phyloP scores from a whole-genome alignment of 2,329 filamentous ascomycete genomes.

The Scytalidium lignicola region DNA sequence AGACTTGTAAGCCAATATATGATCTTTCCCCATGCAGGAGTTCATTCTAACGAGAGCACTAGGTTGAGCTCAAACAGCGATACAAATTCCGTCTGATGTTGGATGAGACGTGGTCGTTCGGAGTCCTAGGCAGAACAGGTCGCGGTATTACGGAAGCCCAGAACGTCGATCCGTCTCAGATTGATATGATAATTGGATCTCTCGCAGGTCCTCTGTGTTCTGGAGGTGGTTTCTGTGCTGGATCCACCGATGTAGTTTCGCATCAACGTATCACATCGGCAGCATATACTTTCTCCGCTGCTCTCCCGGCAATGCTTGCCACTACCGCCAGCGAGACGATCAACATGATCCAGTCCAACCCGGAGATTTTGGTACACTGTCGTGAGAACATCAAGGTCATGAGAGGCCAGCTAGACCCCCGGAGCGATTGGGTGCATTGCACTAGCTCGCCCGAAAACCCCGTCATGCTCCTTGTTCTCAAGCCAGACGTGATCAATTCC shows the following conservation, averaged over 20 bases:
- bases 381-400: constrained; percentile 84
- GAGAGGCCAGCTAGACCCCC: constrained; percentile 81
- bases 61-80: constrained; percentile 87
- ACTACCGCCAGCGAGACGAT: constrained; percentile 95
- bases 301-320: constrained; percentile 85
- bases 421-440: constrained; percentile 88
- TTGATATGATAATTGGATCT: constrained; percentile 96
- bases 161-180: constrained; percentile 86
- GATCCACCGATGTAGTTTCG: constrained; percentile 84
- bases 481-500: constrained; percentile 71
- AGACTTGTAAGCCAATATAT: constrained; percentile 59
- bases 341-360: constrained; percentile 77
- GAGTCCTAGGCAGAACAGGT: constrained; percentile 85
- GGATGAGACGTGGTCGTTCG: constrained; percentile 97
- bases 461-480: constrained; percentile 76
- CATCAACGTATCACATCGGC: constrained; percentile 92
- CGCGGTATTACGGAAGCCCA: constrained; percentile 92
- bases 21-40: background rate
- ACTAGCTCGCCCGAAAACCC: constrained; percentile 82
- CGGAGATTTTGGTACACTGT: constrained; percentile 72
- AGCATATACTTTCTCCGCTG: constrained; percentile 93
- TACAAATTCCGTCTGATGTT: constrained; percentile 98
- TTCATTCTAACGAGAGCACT: constrained; percentile 5
- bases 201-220: constrained; percentile 85
- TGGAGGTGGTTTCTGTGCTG: constrained; percentile 93